Base-by-base conservation (phyloP, 2,329 filamentous ascomycete species). In the Cytospora piceicola region DNA sequence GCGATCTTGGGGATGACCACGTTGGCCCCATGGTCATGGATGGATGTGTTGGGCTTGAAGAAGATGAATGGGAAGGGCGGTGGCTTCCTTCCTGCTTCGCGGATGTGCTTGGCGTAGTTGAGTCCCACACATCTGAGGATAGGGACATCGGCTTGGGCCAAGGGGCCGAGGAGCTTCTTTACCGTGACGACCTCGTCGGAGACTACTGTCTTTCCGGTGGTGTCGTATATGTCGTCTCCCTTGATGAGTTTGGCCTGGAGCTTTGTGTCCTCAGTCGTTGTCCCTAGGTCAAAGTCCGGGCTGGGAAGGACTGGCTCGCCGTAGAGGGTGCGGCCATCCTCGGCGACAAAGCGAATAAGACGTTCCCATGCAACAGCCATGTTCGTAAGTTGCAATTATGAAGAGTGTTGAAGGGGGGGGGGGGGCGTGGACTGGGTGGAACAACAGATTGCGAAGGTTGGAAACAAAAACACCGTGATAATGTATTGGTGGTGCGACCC, bases 91-190 rank as follows among this genome's bases (percentile, higher is more conserved):
- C 80, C 80, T 6, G 81, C 81, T 74, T 86, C 83, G 42, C 78
- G 76, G 70, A 85, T 84, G 69, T 88, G 86, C 61, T 83, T 86
- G 49, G 80, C 80, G 69, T 88, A 88, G 70, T 89, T 88, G 32
- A 88, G 71, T 0, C 86, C 86, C 15, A 88, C 81, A 69, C 86
- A 88, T 24, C 85, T 75, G 4, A 89, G 71, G 53, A 87, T 85
- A 0, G 84, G 82, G 0, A 88, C 82, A 59, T 87, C 83, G 2
- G 75, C 73, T 12, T 73, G 74, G 0, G 80, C 77, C 36, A 88
- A 72, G 0, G 85, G 85, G 0, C 83, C 82, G 0, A 88, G 77
- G 0, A 88, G 72, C 60, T 75, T 77, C 70, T 85, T 82, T 8
- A 88, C 85, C 0, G 78, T 80, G 2, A 81, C 84, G 12, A 83